These are phyloP conservation scores for Candida methanosorbosa DNA, from an alignment of 805 yeast genomes.

Conservation along the genomic window DNA sequence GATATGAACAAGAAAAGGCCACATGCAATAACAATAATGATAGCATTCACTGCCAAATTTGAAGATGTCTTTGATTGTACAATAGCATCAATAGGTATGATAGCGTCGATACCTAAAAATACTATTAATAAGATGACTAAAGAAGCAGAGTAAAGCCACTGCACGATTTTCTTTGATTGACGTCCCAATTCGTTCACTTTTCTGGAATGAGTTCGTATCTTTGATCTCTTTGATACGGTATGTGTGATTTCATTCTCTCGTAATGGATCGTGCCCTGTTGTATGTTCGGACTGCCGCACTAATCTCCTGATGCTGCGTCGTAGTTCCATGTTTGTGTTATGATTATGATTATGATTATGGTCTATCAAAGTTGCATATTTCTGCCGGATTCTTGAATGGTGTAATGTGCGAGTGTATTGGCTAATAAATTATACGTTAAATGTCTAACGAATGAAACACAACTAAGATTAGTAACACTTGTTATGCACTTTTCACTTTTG, in stretches of 20 bases:
- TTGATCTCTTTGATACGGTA: not conserved
- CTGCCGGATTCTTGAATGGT: not conserved
- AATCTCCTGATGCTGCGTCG: no score
- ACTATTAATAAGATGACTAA: constrained; percentile 29
- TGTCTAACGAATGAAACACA: no score
- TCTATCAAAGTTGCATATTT: not conserved
- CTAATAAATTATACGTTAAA: no score
- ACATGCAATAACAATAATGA: constrained; percentile 69
- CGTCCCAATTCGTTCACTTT: constrained; percentile 8
- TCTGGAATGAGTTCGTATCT: constrained; percentile 1
- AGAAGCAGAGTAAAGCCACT: constrained; percentile 39
- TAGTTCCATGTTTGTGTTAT: not conserved
- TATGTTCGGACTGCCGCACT: no score
- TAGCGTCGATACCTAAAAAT: constrained; percentile 52
- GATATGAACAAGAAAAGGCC: constrained; percentile 47
- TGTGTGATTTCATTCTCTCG: no score
- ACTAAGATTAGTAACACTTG: no score
- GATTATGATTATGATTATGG: not conserved
- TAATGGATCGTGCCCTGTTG: no score
- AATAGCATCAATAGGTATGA: constrained; percentile 76
- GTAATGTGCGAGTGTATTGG: no score
- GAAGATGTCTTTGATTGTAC: constrained; percentile 42
- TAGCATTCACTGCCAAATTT: constrained; percentile 67
- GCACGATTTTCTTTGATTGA: constrained; percentile 12
- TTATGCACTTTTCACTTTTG: no score